These are phyloP conservation scores for Ophiosphaerella korrae DNA, from an alignment of 2,329 filamentous ascomycete genomes.

Conservation along the genomic window DNA sequence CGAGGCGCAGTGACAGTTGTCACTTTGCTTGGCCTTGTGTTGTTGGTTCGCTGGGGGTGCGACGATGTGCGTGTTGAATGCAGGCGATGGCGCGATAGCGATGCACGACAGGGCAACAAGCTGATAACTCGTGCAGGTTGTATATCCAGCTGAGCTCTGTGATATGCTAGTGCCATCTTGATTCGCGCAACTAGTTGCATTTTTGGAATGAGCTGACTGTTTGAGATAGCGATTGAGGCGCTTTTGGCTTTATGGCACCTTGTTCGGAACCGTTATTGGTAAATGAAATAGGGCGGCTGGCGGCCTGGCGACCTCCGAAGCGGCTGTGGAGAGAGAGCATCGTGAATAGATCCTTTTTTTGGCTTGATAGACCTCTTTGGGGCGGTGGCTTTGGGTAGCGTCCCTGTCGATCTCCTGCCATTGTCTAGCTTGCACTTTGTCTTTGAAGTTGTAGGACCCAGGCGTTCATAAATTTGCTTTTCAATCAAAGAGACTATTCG, in stretches of 20 bases:
- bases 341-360: no score
- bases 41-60: background rate
- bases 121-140: background rate
- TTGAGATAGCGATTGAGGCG: conserved; percentile 10
- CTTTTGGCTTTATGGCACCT: conserved; percentile 10
- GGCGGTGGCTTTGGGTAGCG: conserved; percentile 13
- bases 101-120: background rate
- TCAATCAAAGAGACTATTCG: no score
- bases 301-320: background rate
- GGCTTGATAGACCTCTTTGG: background rate
- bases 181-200: background rate
- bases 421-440: background rate
- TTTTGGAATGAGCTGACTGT: conserved; percentile 6
- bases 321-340: no score
- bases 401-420: conserved; percentile 10
- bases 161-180: background rate
- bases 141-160: conserved; percentile 3
- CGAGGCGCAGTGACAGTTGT: conserved; percentile 3
- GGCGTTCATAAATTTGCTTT: no score
- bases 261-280: conserved; percentile 11
- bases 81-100: background rate
- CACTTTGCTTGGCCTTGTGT: conserved; percentile 4
- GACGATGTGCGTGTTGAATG: background rate
- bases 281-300: conserved; percentile 12
- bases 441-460: no score